These are phyloP conservation scores for Colletotrichum sp. DNA, from an alignment of 2,329 filamentous ascomycete species.

Conservation along the genomic window DNA sequence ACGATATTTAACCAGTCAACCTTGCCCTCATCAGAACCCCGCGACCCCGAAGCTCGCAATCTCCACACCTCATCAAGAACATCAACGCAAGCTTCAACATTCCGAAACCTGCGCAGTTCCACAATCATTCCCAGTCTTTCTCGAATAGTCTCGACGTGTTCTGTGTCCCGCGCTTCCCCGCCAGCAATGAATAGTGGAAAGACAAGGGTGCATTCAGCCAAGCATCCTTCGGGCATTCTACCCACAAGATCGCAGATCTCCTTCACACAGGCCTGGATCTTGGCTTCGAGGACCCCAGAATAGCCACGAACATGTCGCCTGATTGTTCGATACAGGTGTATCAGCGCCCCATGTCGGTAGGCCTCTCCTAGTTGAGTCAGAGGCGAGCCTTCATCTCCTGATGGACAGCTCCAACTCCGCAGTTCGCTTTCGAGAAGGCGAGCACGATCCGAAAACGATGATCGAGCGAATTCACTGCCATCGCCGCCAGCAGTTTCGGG, in stretches of 20 bases:
- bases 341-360: not conserved
- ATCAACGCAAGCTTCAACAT: not conserved
- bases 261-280: not conserved
- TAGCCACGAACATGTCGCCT: not conserved
- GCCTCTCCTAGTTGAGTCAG: not conserved
- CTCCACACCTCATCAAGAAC: conserved; percentile 12
- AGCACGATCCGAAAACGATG: not conserved
- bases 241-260: not conserved
- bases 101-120: conserved; percentile 6
- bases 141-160: not conserved
- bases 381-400: not conserved
- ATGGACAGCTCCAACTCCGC: not conserved
- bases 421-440: not conserved
- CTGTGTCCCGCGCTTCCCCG: not conserved
- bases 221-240: not conserved
- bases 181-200: not conserved
- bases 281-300: not conserved
- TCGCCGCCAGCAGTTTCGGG: not conserved
- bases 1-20: conserved; percentile 13
- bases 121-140: not conserved
- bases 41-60: not conserved
- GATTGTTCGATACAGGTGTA: not conserved
- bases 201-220: not conserved
- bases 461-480: not conserved
- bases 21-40: not conserved